A percentile compares a stretch with the other conserved stretches of the same genome.
Evolutionary conservation across 345 rosid genomes (phyloP).

Genomic region (Sisymbrium altissimum): DNA sequence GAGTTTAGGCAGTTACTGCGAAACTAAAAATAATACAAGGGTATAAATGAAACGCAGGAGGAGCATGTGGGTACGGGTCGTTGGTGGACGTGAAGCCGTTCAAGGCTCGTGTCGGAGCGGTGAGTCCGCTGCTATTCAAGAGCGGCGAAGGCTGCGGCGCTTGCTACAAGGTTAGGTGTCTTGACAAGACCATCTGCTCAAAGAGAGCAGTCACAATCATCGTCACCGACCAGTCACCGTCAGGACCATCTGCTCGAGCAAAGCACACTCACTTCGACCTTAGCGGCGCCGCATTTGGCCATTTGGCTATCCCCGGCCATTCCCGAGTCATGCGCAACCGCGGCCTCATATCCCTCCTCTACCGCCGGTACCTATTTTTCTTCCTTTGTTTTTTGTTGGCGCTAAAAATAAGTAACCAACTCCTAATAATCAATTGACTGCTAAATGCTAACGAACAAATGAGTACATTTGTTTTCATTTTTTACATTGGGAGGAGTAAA

Average conservation of each 20-base stretch:
- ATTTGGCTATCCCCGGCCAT: conserved; percentile 75
- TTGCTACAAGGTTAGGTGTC: conserved; percentile 80
- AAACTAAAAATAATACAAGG: background rate
- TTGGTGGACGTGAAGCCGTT: conserved; percentile 86
- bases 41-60: conserved; percentile 49
- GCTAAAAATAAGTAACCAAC: background rate
- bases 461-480: background rate
- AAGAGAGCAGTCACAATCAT: conserved; percentile 84
- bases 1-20: background rate
- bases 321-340: conserved; percentile 58
- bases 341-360: conserved; percentile 64
- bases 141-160: conserved; percentile 94
- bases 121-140: conserved; percentile 78
- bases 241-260: conserved; percentile 52
- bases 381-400: conserved; percentile 3
- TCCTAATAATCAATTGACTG: background rate
- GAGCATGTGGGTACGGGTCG: conserved; percentile 95
- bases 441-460: conserved; percentile 19
- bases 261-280: conserved; percentile 83
- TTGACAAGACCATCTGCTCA: conserved; percentile 71
- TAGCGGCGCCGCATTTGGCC: conserved; percentile 96
- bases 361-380: conserved; percentile 41
- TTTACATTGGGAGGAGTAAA: conserved; percentile 15
- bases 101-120: conserved; percentile 84
- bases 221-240: conserved; percentile 84